phyloP scores from a whole-genome alignment of 208 protist species.

The Trypanosomatidae sp. region DNA sequence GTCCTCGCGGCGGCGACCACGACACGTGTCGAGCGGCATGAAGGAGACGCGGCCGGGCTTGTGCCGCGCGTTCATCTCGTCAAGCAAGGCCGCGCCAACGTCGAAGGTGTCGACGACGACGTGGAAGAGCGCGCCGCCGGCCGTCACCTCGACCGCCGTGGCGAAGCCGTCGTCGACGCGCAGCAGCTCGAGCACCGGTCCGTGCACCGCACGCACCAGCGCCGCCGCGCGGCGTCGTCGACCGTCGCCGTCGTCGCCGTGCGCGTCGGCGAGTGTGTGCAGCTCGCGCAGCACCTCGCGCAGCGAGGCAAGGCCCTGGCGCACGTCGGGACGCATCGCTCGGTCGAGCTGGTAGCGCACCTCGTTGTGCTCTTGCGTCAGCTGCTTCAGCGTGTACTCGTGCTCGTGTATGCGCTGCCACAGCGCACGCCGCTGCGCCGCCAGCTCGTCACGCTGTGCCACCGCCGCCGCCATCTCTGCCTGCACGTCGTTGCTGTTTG shows the following conservation, averaged over 20 bases:
- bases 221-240: slow-evolving; percentile 18
- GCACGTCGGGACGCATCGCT: slow-evolving; percentile 65
- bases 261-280: slow-evolving; percentile 2
- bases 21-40: slow-evolving; percentile 93
- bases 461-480: slow-evolving; percentile 15
- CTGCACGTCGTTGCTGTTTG: slow-evolving; percentile 12
- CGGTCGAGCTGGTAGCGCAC: slow-evolving; percentile 48
- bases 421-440: slow-evolving; percentile 51
- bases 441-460: slow-evolving; percentile 34
- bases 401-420: slow-evolving; percentile 74
- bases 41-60: slow-evolving; percentile 94
- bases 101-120: slow-evolving; percentile 97
- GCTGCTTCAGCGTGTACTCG: slow-evolving; percentile 35
- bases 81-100: slow-evolving; percentile 78
- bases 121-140: slow-evolving; percentile 94
- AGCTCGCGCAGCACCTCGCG: slow-evolving; percentile 57
- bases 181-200: slow-evolving; percentile 95
- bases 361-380: slow-evolving; percentile 23
- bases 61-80: slow-evolving; percentile 80
- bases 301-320: slow-evolving; percentile 73
- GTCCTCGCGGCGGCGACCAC: slow-evolving; percentile 8
- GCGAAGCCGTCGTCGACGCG: slow-evolving; percentile 71
- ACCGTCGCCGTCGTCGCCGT: too few relatives aligned
- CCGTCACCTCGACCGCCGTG: slow-evolving; percentile 91
- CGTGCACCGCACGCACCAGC: slow-evolving; percentile 79